These are phyloP conservation scores for Venturiaceae sp. DNA, from an alignment of 2,329 filamentous ascomycete genomes.

Conservation along the genomic window DNA sequence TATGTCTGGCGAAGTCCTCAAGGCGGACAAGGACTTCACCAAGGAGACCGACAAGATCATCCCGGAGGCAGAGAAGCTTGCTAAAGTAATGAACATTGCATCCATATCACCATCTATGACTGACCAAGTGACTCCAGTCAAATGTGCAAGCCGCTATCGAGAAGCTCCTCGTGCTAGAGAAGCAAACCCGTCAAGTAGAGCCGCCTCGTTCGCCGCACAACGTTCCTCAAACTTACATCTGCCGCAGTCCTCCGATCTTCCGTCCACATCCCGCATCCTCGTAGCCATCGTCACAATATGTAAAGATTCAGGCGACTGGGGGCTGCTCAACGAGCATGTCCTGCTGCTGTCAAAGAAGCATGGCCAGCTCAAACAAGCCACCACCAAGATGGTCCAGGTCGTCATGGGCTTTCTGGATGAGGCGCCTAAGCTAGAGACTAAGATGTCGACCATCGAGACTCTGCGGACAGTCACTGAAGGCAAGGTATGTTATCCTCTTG, in stretches of 20 bases:
- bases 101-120: background rate
- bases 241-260: slow-evolving; percentile 78
- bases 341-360: slow-evolving; percentile 97
- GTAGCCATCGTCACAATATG: slow-evolving; percentile 86
- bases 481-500: slow-evolving; percentile 50
- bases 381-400: slow-evolving; percentile 97
- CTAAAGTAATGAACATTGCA: slow-evolving; percentile 51
- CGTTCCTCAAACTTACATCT: slow-evolving; percentile 11
- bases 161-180: slow-evolving; percentile 85
- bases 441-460: slow-evolving; percentile 89
- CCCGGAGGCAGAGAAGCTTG: slow-evolving; percentile 81
- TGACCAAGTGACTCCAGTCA: slow-evolving; percentile 33
- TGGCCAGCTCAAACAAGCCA: slow-evolving; percentile 97
- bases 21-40: slow-evolving; percentile 98
- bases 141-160: slow-evolving; percentile 84
- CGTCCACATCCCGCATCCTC: slow-evolving; percentile 84
- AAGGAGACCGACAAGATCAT: slow-evolving; percentile 92
- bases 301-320: slow-evolving; percentile 90
- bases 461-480: slow-evolving; percentile 94
- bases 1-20: slow-evolving; percentile 73
- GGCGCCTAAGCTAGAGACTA: slow-evolving; percentile 75
- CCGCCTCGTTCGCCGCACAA: slow-evolving; percentile 5
- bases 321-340: slow-evolving; percentile 91
- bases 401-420: slow-evolving; percentile 88
- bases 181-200: slow-evolving; percentile 86